phyloP scores from a whole-genome alignment of 495 filamentous ascomycete genomes.

The Daldinia vernicosa region DNA sequence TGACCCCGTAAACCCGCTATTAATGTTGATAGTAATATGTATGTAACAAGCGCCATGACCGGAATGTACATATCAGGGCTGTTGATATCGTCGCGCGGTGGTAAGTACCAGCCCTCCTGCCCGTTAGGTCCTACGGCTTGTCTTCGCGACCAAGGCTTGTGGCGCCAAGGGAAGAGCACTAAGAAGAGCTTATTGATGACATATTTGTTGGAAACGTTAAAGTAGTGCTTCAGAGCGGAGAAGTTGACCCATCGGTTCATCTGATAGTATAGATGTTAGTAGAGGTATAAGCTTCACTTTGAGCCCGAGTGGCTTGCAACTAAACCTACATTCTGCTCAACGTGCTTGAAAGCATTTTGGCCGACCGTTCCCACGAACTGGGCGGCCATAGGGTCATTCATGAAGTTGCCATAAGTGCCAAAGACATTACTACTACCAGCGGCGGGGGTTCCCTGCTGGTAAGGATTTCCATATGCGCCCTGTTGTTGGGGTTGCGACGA shows the following conservation, averaged over 20 bases:
- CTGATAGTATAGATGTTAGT: constrained; percentile 53
- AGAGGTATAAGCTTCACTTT: constrained; percentile 7
- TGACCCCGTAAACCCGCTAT: constrained; percentile 89
- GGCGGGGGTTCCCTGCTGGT: constrained; percentile 65
- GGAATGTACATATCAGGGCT: constrained; percentile 99
- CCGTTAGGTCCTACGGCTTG: constrained; percentile 70
- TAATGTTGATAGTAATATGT: constrained; percentile 90
- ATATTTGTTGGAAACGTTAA: constrained; percentile 94
- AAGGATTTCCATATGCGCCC: constrained; percentile 79
- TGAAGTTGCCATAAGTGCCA: constrained; percentile 82
- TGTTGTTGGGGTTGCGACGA: constrained; percentile 75
- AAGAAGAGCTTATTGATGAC: constrained; percentile 84
- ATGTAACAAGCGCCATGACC: constrained; percentile 92
- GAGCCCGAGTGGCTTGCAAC: background rate
- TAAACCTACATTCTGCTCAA: constrained; percentile 84
- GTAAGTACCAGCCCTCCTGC: constrained; percentile 85
- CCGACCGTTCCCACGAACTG: constrained; percentile 96
- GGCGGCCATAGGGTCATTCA: constrained; percentile 89
- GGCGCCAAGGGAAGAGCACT: constrained; percentile 96
- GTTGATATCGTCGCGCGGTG: constrained; percentile 96
- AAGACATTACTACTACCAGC: constrained; percentile 66
- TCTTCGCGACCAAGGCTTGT: constrained; percentile 92
- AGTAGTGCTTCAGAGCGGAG: constrained; percentile 94
- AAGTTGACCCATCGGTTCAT: constrained; percentile 94
- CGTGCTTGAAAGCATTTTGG: constrained; percentile 84